Base-by-base conservation (phyloP, 768 basidiomycete genomes). In the Agrocybe chaxingu region DNA sequence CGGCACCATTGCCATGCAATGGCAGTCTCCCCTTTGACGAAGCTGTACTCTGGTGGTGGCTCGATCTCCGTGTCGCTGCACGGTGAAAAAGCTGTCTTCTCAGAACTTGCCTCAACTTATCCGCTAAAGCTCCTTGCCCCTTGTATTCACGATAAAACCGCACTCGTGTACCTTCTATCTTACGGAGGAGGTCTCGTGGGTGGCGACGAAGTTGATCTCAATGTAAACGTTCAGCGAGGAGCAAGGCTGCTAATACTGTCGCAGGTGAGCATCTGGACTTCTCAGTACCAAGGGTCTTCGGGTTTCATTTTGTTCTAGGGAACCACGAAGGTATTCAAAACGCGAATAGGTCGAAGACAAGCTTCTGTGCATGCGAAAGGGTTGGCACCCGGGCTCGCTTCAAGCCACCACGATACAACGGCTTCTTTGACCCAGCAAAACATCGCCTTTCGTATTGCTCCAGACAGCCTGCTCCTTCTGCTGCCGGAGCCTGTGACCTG, bases 401-500 rank as follows among this genome's bases (percentile, higher is more conserved):
- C 7, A 43, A 39, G 33, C 10, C 42, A 12, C 8, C 8, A 38
- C 34, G 30, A 36, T 34, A 34, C 45, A 30, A 16, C 45, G 35
- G 41, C 43, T 42, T 55, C 67, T 43, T 48, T 57, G 43, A 94
- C 90, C 5, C 73, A 67, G 36, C 90, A 94, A 63, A 71, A 70
- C n/a, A 71, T 89, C 62, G 73, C 77, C 36, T 82, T 85, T 45
- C 69, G 61, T 7, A 66, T 97, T 42, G 68, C 73, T 4, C 59
- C 79, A 1, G 61, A 66, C 0, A 75, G 84, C 35, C 71, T 79
- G 2, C 75, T 98, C 44, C 81, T 94, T 60, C 77, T 97, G 42
- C 81, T 98, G 29, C 95, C 94, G 1, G 89, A 96, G 61, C 92
- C 94, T 18, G 91, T 97, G 42, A 92, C 94, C 16, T 97, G 94